Percentiles rank a stretch among this genome's conserved stretches.
phyloP scores from a whole-genome alignment of 2,329 filamentous ascomycete species.

The Colletotrichum sp. region DNA sequence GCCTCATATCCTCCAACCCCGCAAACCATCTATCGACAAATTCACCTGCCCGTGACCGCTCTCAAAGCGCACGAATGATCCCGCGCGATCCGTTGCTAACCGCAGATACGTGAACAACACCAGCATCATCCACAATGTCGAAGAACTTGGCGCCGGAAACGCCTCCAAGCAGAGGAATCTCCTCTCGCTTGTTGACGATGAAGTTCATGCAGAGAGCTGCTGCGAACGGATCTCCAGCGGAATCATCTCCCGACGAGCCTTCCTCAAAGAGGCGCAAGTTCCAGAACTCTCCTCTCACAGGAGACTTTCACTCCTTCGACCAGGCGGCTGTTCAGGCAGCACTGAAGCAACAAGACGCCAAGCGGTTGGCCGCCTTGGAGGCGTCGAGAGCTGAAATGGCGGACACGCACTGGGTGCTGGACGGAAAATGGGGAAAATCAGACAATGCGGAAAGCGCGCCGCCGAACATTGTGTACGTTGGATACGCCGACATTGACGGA shows the following conservation, averaged over 20 bases:
- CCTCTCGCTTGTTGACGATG: constrained; percentile 89
- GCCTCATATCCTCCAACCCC: not conserved
- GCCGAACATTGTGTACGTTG: constrained; percentile 65
- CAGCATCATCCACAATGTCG: constrained; percentile 22
- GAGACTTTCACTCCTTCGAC: constrained; percentile 53
- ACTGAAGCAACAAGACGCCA: constrained; percentile 70
- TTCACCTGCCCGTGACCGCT: not conserved
- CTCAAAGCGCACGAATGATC: not conserved
- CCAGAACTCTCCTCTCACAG: constrained; percentile 35
- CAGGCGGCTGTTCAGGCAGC: constrained; percentile 67
- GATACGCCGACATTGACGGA: constrained; percentile 56
- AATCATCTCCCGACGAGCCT: constrained; percentile 52
- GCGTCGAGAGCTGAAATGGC: constrained; percentile 66
- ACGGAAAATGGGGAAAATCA: constrained; percentile 41
- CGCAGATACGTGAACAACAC: not conserved
- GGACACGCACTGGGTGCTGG: constrained; percentile 80
- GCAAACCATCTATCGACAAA: not conserved
- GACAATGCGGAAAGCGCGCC: constrained; percentile 28
- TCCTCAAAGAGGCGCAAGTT: constrained; percentile 69
- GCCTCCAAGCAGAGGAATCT: constrained; percentile 69
- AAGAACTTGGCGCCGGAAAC: constrained; percentile 54
- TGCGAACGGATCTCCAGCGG: constrained; percentile 56
- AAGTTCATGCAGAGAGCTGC: constrained; percentile 96
- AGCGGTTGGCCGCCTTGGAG: constrained; percentile 65
- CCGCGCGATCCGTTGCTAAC: not conserved